Percentiles rank a stretch among this genome's conserved stretches.
Evolutionary conservation across 2,329 filamentous ascomycete genomes (phyloP).

Genomic region (Alternaria sp.): DNA sequence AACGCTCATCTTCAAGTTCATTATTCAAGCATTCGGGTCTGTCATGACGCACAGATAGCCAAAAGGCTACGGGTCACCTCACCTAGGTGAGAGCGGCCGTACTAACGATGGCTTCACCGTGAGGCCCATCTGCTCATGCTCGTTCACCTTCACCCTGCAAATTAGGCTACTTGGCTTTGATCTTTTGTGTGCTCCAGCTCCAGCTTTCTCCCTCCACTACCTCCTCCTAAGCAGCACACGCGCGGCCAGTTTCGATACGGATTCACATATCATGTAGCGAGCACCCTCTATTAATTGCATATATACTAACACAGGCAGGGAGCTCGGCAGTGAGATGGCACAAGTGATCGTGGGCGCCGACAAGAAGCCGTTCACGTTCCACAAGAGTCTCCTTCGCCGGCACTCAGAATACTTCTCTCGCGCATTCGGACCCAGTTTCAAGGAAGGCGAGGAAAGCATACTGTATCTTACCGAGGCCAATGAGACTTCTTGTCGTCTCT

Average conservation of each 20-base stretch:
- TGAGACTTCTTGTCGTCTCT: not conserved
- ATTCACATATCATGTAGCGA: not conserved
- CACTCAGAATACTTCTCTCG: not conserved
- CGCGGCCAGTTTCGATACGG: not conserved
- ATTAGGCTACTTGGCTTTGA: not conserved
- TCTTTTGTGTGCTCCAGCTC: no score
- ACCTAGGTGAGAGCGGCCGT: no score
- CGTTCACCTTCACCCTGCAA: not conserved
- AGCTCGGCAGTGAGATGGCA: not conserved
- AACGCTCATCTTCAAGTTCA: no score
- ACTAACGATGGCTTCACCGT: not conserved
- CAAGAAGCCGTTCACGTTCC: not conserved
- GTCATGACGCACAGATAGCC: no score
- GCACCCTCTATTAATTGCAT: not conserved
- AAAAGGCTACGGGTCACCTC: no score
- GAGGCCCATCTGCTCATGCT: not conserved
- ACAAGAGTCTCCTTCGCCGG: not conserved
- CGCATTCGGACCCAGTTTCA: not conserved
- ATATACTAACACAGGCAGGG: not conserved
- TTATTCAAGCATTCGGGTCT: no score
- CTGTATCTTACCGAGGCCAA: not conserved
- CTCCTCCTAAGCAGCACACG: not conserved
- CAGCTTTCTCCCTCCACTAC: no score
- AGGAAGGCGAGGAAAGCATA: not conserved
- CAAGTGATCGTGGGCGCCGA: not conserved